Base-by-base conservation (phyloP, 495 filamentous ascomycete species). In the Poronia punctata region DNA sequence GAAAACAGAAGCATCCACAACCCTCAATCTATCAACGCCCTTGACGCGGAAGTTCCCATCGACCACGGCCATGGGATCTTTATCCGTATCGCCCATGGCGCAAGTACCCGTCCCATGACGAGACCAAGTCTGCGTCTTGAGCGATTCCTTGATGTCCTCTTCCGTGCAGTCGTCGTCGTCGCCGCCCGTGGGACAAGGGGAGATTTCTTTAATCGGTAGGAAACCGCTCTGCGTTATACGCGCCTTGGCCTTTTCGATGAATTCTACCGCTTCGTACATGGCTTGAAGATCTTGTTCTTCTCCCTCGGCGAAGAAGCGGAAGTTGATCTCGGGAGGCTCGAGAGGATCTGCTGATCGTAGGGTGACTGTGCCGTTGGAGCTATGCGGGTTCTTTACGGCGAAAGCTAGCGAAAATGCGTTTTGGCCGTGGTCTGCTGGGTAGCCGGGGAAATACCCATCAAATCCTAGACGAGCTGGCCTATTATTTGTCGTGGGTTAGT, bases 1-100 rank as follows among this genome's bases (percentile, higher is more conserved):
- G 57, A 81, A 76, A 20, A 72, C 65, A 38, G 69, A 75, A 19
- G 67, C 72, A 52, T 81, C 76, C 0, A 72, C 76, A 23, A 80
- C 72, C 0, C 76, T 60, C 34, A 80, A 52, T 0, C 70, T 62
- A 5, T 52, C 46, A 4, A 79, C 72, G 2, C 75, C 76, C 4
- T 60, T 56, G 2, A 80, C 75, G 2, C 62, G 54, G 27, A 79
- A 60, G 32, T 68, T 66, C 29, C 66, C 65, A 48, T 78, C 73
- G 5, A 82, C 39, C 3, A 80, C 73, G 7, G 73, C 67, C 54
- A 64, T 59, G 0, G 54, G 54, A 37, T 79, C 64, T 17, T 50
- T 48, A 0, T 59, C 51, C 17, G 53, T 60, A 19, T 38, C 15
- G 1, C 76, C 76, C 53, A 79, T 76, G 11, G 66, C 68, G 48